A percentile compares a stretch with the other conserved stretches of the same genome.
These are phyloP conservation scores for Pseudogymnoascus sp. DNA, from an alignment of 2,329 filamentous ascomycete genomes.

Conservation along the genomic window DNA sequence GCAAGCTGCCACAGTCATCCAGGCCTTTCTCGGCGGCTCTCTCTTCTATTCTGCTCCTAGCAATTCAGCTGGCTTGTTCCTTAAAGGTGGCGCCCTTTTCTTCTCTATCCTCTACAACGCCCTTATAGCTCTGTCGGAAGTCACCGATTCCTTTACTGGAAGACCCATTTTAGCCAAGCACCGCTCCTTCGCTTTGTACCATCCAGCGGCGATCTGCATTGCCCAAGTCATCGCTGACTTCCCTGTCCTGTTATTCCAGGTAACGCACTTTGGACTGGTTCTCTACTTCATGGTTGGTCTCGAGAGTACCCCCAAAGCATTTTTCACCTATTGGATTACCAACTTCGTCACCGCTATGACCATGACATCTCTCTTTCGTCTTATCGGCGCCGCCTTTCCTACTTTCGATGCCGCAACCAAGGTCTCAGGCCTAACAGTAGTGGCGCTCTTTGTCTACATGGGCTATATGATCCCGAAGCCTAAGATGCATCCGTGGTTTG, in stretches of 20 bases:
- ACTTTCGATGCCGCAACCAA: slow-evolving; percentile 54
- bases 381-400: slow-evolving; percentile 44
- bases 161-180: slow-evolving; percentile 52
- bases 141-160: slow-evolving; percentile 53
- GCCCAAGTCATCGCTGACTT: slow-evolving; percentile 47
- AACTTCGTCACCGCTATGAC: slow-evolving; percentile 43
- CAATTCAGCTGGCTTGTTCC: slow-evolving; percentile 51
- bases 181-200: slow-evolving; percentile 47
- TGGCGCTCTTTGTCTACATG: slow-evolving; percentile 49
- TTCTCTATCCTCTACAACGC: slow-evolving; percentile 54
- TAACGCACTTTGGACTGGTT: slow-evolving; percentile 46
- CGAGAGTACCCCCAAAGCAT: slow-evolving; percentile 39
- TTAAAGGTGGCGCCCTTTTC: slow-evolving; percentile 56
- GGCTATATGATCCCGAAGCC: slow-evolving; percentile 55
- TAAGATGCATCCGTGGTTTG: slow-evolving; percentile 55
- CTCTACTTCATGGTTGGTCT: slow-evolving; percentile 58
- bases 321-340: slow-evolving; percentile 55
- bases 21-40: slow-evolving; percentile 55
- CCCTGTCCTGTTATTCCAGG: slow-evolving; percentile 48
- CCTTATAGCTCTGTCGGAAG: slow-evolving; percentile 56
- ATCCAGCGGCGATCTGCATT: slow-evolving; percentile 50
- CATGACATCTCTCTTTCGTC: slow-evolving; percentile 51
- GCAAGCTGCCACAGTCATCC: slow-evolving; percentile 45
- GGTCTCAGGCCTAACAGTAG: slow-evolving; percentile 41
- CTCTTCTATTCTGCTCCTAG: slow-evolving; percentile 56